phyloP scores from a whole-genome alignment of 208 protist species.

The Wallacemonas rigidus region DNA sequence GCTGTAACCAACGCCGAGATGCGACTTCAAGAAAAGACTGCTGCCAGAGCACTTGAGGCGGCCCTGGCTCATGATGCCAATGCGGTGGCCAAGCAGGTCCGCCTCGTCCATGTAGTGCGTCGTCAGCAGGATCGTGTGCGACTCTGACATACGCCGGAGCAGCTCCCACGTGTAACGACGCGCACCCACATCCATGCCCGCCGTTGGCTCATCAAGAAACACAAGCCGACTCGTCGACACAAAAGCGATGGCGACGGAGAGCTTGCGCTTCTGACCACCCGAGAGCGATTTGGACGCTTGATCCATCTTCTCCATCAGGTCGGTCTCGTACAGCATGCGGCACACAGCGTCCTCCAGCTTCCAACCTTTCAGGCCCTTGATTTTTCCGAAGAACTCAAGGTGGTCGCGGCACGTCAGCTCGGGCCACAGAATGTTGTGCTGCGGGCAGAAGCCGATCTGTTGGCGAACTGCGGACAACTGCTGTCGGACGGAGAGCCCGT shows the following conservation, averaged over 20 bases:
- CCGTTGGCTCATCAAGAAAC: conserved; percentile 78
- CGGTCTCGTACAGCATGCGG: conserved; percentile 32
- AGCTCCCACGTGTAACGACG: conserved; percentile 65
- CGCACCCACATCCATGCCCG: conserved; percentile 67
- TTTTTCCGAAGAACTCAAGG: conserved; percentile 86
- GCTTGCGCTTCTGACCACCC: conserved; percentile 62
- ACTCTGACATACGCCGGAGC: conserved; percentile 21
- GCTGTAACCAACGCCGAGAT: conserved; percentile 37
- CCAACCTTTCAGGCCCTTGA: conserved; percentile 66
- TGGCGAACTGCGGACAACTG: conserved; percentile 40
- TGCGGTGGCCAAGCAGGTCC: conserved; percentile 81
- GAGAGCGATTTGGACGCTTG: conserved; percentile 27
- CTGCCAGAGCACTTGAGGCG: conserved; percentile 41
- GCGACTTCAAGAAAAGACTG: conserved; percentile 45
- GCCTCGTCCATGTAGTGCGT: conserved; percentile 94
- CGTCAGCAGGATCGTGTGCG: conserved; percentile 50
- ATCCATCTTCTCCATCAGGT: conserved; percentile 41
- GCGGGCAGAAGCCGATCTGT: conserved; percentile 90
- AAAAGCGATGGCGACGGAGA: conserved; percentile 61
- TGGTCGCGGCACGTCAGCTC: conserved; percentile 85
- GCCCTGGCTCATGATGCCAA: conserved; percentile 80
- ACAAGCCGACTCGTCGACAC: conserved; percentile 44
- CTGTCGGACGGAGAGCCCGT: conserved; percentile 34
- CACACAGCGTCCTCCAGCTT: conserved; percentile 28
- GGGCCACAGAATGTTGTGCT: conserved; percentile 91